Evolutionary conservation across 2,329 filamentous ascomycete species (phyloP), one percentile per base, ranked within the genome.

Genomic region (Lachnellula suecica): DNA sequence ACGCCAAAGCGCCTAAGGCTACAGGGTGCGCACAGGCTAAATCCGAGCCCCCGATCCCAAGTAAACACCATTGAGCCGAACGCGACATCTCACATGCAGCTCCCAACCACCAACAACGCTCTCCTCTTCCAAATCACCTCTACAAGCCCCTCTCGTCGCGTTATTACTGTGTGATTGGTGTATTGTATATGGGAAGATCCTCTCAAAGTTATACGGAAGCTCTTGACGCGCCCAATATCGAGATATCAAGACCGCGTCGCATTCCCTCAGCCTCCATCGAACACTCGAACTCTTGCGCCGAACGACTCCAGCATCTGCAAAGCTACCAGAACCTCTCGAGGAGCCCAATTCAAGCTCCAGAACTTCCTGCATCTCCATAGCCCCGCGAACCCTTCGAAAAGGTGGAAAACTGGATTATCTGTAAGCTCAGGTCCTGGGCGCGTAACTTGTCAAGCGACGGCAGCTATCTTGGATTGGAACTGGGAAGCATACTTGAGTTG

Each of bases 21-120:
- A 19, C 37, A 40, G 37, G 37, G 37, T 40, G 17, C 17, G 37
- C 19, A 40, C 37, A 40, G 37, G 37, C 37, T 40, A 38, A 40
- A 22, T 19, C n/a, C 2, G 37, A 22, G 4, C 17, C n/a, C 17
- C 20, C 15, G 10, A 22, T 17, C 4, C 17, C 25, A 31, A 45
- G 44, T 45, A 45, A 45, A 45, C 44, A 45, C 25, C 44, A 5
- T n/a, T 35, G 19, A 34, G 25, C 44, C 27, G 24, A 20, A 45
- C 44, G 44, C 44, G 44, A 45, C 44, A 45, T 45, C 35, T 35
- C 27, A 45, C 34, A 25, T 11, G 17, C 44, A 45, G 13, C 29
- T n/a, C 15, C 44, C 44, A 45, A 23, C 44, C 44, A 34, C 44
- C 44, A 35, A 23, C 25, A 31, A 35, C 44, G n/a, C 24, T 19